Percentiles rank a stretch among this genome's conserved stretches.
Conservation (phyloP, 2,329 filamentous ascomycete species). For the Phyllosticta paracitricarpa region DNA sequence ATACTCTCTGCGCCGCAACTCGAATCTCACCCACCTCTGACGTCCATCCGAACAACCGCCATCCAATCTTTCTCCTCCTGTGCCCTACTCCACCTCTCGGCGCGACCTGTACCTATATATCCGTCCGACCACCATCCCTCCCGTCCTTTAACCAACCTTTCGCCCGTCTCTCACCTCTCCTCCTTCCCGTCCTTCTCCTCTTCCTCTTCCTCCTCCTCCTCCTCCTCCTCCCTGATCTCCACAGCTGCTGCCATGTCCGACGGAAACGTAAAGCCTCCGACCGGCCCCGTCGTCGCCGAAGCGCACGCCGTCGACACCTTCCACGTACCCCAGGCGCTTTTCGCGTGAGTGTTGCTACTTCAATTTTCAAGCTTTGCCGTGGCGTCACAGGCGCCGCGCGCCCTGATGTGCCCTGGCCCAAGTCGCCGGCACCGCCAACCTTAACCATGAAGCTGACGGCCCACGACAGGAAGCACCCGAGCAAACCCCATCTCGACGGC, state of each 20-base stretch:
- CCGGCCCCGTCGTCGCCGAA: conserved; percentile 55
- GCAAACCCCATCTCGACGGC: conserved; percentile 48
- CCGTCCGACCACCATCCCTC: not conserved
- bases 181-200: too few species aligned
- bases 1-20: not conserved
- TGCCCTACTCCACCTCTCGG: not conserved
- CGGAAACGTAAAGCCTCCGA: conserved; percentile 24
- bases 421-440: not conserved
- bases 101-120: not conserved
- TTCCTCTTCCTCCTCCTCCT: not conserved
- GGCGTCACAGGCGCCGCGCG: not conserved
- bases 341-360: conserved; percentile 24
- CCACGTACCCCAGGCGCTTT: conserved; percentile 45
- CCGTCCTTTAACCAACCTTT: not conserved
- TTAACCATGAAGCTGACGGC: not conserved
- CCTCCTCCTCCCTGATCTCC: not conserved
- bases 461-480: conserved; percentile 45
- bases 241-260: conserved; percentile 31
- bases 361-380: not conserved
- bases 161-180: not conserved
- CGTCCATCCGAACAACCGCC: not conserved
- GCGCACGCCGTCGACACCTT: conserved; percentile 68
- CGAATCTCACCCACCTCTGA: not conserved
- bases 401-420: not conserved
- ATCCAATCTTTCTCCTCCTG: not conserved